A percentile compares a stretch with the other conserved stretches of the same genome.
Conservation (phyloP, 352 stramenopile species). For the Phytopythium kandeliae region DNA sequence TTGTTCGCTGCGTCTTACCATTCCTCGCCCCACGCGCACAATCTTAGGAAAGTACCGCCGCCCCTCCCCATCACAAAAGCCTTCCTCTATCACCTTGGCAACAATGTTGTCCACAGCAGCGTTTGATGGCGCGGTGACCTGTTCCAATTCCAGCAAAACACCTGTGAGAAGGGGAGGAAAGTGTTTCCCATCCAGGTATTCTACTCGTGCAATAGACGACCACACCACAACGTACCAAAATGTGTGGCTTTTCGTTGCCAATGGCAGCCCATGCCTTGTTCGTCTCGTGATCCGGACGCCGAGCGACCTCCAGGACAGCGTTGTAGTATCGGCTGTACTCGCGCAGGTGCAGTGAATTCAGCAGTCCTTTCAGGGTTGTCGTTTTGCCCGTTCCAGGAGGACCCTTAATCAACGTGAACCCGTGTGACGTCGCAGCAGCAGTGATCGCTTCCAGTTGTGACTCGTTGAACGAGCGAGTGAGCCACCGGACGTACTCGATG, state of each 20-base stretch:
- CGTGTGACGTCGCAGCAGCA: conserved; percentile 77
- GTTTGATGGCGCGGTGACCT: conserved; percentile 93
- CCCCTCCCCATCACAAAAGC: conserved; percentile 93
- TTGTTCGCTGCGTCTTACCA: conserved; percentile 37
- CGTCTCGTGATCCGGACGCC: conserved; percentile 73
- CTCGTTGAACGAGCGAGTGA: conserved; percentile 80
- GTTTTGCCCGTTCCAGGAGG: conserved; percentile 90
- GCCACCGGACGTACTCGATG: conserved; percentile 74
- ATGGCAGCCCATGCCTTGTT: conserved; percentile 76
- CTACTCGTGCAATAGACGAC: not conserved
- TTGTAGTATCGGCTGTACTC: conserved; percentile 93
- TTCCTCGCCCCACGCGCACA: conserved; percentile 85
- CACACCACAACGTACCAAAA: conserved; percentile 47
- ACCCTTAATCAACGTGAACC: conserved; percentile 92
- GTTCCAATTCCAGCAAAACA: not conserved
- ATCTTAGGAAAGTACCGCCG: conserved; percentile 94
- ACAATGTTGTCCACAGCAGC: conserved; percentile 96
- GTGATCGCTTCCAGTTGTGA: conserved; percentile 89
- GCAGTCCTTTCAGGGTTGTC: conserved; percentile 87
- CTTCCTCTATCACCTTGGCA: conserved; percentile 94
- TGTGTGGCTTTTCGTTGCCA: conserved; percentile 90
- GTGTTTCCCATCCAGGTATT: too few relatives aligned
- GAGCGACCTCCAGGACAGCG: conserved; percentile 74
- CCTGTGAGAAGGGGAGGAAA: not conserved
- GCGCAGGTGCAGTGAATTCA: conserved; percentile 90